These are phyloP conservation scores for Irpex sp. DNA, from an alignment of 1,284 basidiomycete genomes.

Conservation along the genomic window DNA sequence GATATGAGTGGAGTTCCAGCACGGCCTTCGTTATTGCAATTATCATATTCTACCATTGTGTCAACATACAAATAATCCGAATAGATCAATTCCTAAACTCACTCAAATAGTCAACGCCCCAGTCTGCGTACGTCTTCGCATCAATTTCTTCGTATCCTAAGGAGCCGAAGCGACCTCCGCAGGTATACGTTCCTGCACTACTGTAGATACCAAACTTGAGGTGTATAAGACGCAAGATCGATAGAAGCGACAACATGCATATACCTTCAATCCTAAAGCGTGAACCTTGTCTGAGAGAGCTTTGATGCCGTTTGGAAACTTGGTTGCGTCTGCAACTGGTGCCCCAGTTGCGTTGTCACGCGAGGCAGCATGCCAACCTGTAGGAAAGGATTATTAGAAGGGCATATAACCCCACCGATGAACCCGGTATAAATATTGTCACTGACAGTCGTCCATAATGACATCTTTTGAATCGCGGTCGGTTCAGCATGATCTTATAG, in stretches of 20 bases:
- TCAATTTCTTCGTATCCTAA: conserved; percentile 43
- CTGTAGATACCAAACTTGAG: conserved; percentile 41
- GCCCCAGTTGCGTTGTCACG: conserved; percentile 26
- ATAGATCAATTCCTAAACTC: too few species aligned
- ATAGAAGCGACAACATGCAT: background rate
- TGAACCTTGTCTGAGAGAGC: conserved; percentile 36
- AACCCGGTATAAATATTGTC: background rate
- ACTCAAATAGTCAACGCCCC: conserved; percentile 41
- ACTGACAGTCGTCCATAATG: conserved; percentile 30
- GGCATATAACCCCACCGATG: background rate
- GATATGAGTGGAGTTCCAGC: conserved; percentile 36
- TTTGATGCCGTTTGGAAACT: conserved; percentile 43
- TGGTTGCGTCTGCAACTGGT: conserved; percentile 29
- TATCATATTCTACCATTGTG: conserved; percentile 35
- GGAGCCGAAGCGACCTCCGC: conserved; percentile 38
- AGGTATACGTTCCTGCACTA: conserved; percentile 39
- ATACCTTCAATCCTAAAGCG: conserved; percentile 36
- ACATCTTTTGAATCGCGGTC: conserved; percentile 20
- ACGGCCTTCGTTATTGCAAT: conserved; percentile 40
- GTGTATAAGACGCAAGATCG: background rate
- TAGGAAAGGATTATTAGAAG: background rate
- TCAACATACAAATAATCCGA: too few species aligned
- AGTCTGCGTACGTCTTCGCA: conserved; percentile 38
- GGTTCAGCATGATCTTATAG: background rate
- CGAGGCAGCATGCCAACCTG: conserved; percentile 30